A percentile compares a stretch with the other conserved stretches of the same genome.
Conservation (phyloP, 352 stramenopile species). For the Elongisporangium senticosum region DNA sequence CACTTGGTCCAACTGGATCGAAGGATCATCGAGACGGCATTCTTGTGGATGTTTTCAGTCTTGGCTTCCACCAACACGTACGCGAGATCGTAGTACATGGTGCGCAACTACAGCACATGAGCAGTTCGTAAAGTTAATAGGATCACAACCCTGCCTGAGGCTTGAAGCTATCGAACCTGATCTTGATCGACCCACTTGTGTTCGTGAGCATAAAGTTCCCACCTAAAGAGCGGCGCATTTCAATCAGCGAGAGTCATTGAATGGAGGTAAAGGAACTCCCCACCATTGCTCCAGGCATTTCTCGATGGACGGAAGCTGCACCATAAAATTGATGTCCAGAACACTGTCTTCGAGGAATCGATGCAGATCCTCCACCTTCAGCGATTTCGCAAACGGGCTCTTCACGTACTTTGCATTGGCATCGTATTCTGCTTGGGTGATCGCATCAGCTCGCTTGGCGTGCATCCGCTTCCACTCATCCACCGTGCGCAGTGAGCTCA, state of each 20-base stretch:
- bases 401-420: conserved; percentile 73
- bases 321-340: conserved; percentile 81
- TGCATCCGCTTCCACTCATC: conserved; percentile 71
- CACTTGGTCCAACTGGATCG: conserved; percentile 65
- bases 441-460: conserved; percentile 43
- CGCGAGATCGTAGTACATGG: conserved; percentile 64
- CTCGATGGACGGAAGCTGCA: conserved; percentile 78
- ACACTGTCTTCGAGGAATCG: conserved; percentile 69
- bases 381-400: conserved; percentile 57
- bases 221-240: conserved; percentile 16
- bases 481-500: conserved; percentile 55
- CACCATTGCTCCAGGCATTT: conserved; percentile 71
- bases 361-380: conserved; percentile 55
- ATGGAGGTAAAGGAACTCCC: neutral
- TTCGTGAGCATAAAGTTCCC: conserved; percentile 41
- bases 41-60: conserved; percentile 73
- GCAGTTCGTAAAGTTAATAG: conserved; percentile 13
- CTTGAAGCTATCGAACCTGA: conserved; percentile 16
- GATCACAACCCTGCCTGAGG: conserved; percentile 34
- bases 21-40: conserved; percentile 75
- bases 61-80: conserved; percentile 71
- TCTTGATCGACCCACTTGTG: conserved; percentile 43
- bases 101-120: conserved; percentile 36
- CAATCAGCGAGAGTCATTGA: neutral
- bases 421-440: conserved; percentile 57